Percentiles rank a stretch among this genome's conserved stretches.
phyloP scores from a whole-genome alignment of 2,329 filamentous ascomycete genomes.

The Leptographium wingfieldii region DNA sequence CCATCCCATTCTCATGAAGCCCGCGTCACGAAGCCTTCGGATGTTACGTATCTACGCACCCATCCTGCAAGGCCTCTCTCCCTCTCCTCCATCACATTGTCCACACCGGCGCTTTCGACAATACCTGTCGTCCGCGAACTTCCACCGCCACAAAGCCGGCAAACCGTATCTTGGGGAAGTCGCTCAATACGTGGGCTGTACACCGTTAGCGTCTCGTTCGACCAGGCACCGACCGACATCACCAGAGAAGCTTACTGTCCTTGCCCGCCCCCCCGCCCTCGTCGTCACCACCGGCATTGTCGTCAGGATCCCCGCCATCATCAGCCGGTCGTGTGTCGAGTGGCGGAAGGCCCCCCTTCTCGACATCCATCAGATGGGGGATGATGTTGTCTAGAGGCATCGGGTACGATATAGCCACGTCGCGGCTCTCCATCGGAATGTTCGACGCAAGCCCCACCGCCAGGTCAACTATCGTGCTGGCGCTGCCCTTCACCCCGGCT shows the following conservation, averaged over 20 bases:
- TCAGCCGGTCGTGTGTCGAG: conserved; percentile 33
- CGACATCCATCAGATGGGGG: conserved; percentile 71
- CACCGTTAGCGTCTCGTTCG: not conserved
- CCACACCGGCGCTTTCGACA: conserved; percentile 68
- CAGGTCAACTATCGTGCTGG: conserved; percentile 85
- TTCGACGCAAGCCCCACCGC: conserved; percentile 77
- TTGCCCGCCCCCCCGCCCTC: conserved; percentile 25
- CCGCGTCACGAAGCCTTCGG: no score
- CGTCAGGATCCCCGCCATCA: conserved; percentile 20
- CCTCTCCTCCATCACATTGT: conserved; percentile 25
- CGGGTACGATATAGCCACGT: conserved; percentile 79
- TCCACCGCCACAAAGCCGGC: conserved; percentile 64
- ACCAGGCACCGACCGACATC: not conserved
- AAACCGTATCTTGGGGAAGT: conserved; percentile 52
- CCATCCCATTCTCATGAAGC: no score
- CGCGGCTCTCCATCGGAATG: conserved; percentile 78
- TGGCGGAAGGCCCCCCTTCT: conserved; percentile 56
- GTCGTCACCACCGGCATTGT: conserved; percentile 24
- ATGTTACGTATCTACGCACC: no score
- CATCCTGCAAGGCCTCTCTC: not conserved
- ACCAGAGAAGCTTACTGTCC: conserved; percentile 8
- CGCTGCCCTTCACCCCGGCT: conserved; percentile 71
- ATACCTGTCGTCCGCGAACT: conserved; percentile 61
- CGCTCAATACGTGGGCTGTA: conserved; percentile 25
- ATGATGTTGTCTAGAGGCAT: conserved; percentile 61